phyloP scores from a whole-genome alignment of 23 red algal species.

The Agarophyton chilense region DNA sequence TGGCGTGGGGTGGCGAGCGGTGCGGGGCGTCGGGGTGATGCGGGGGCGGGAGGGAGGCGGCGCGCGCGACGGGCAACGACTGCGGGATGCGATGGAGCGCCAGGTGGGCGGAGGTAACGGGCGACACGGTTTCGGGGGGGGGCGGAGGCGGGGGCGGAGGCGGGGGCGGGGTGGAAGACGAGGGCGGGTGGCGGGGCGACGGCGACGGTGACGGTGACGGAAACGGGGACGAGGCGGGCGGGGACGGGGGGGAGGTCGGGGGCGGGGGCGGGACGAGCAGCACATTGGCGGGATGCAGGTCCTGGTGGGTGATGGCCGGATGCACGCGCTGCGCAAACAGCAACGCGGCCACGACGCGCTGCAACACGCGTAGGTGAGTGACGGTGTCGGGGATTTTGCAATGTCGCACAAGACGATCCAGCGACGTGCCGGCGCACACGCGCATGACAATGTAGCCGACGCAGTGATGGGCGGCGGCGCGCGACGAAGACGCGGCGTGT shows the following conservation, averaged over 20 bases:
- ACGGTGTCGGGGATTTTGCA: constrained; percentile 40
- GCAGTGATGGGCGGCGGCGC: not conserved
- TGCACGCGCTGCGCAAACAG: constrained; percentile 28
- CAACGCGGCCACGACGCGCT: constrained; percentile 62
- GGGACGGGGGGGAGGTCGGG: not conserved
- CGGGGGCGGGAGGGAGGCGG: not conserved
- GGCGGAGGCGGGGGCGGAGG: not conserved
- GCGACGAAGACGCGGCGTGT: not conserved
- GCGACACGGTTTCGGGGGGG: not conserved
- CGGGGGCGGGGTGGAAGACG: not conserved
- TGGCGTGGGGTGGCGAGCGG: not conserved
- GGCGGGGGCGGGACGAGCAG: constrained; percentile 15
- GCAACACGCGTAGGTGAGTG: constrained; percentile 51
- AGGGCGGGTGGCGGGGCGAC: not conserved
- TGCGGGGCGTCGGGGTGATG: not conserved
- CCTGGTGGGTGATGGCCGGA: constrained; percentile 51
- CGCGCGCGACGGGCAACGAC: not conserved
- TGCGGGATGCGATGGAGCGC: not conserved
- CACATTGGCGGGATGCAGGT: constrained; percentile 60
- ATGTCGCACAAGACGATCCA: constrained; percentile 48
- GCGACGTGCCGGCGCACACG: not conserved
- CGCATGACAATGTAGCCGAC: constrained; percentile 66
- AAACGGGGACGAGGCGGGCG: not conserved
- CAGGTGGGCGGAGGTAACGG: not conserved
- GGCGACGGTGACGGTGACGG: not conserved